These are phyloP conservation scores for Yamadazyma endophytica DNA, from an alignment of 805 yeast species.

Conservation along the genomic window DNA sequence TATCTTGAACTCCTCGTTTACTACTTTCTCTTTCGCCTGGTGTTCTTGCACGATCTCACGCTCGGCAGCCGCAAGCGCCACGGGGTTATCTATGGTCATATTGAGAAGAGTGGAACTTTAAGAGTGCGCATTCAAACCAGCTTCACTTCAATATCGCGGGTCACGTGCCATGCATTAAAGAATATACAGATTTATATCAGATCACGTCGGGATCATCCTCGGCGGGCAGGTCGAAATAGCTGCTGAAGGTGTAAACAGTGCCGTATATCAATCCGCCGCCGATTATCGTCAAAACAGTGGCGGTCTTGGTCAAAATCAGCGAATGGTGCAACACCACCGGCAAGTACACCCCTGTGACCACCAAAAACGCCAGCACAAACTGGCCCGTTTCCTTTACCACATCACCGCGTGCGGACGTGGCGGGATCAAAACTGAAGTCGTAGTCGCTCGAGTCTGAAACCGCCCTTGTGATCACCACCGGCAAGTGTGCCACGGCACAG, in stretches of 20 bases:
- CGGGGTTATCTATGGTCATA: slow-evolving; percentile 6
- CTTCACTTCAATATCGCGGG: no score
- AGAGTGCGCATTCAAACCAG: no score
- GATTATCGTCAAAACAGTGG: slow-evolving; percentile 68
- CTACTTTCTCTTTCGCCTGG: slow-evolving; percentile 55
- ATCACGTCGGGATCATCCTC: slow-evolving; percentile 20
- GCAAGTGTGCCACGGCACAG: slow-evolving; percentile 39
- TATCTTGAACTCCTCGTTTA: slow-evolving; percentile 69
- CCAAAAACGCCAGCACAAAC: slow-evolving; percentile 71
- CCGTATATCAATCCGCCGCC: slow-evolving; percentile 86
- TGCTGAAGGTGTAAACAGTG: slow-evolving; percentile 77
- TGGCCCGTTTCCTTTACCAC: slow-evolving; percentile 71
- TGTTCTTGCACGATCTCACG: slow-evolving; percentile 39
- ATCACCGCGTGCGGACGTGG: slow-evolving; percentile 24
- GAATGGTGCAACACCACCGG: slow-evolving; percentile 79
- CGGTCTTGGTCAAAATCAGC: slow-evolving; percentile 61
- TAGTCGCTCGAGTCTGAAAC: slow-evolving; percentile 32
- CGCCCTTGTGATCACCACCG: slow-evolving; percentile 30
- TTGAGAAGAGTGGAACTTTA: no score
- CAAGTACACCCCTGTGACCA: slow-evolving; percentile 66
- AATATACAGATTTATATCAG: no score
- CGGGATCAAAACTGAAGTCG: slow-evolving; percentile 41
- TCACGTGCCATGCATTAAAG: no score
- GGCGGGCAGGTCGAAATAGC: slow-evolving; percentile 56
- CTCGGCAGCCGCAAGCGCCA: slow-evolving; percentile 24